phyloP scores from a whole-genome alignment of 805 yeast genomes.

The Candida namnaoensis region DNA sequence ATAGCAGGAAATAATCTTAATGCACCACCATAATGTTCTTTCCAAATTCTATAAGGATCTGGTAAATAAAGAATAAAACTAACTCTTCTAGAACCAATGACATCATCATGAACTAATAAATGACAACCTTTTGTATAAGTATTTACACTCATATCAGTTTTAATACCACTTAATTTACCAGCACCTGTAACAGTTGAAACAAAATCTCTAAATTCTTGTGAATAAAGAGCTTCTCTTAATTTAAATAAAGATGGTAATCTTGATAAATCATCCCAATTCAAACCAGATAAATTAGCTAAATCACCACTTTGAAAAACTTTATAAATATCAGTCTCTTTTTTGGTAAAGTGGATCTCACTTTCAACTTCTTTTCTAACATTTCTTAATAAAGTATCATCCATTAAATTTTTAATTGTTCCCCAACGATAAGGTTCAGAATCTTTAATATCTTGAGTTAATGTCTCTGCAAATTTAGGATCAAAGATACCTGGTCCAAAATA shows the following conservation, averaged over 20 bases:
- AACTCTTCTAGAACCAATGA: slow-evolving; percentile 89
- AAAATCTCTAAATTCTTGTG: slow-evolving; percentile 74
- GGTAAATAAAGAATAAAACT: slow-evolving; percentile 90
- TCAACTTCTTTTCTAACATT: slow-evolving; percentile 81
- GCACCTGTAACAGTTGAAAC: slow-evolving; percentile 73
- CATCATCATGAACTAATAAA: slow-evolving; percentile 92
- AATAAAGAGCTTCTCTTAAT: slow-evolving; percentile 80
- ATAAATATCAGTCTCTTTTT: slow-evolving; percentile 95
- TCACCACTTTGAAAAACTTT: slow-evolving; percentile 88
- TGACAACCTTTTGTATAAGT: slow-evolving; percentile 92
- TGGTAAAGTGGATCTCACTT: slow-evolving; percentile 78
- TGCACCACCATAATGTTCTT: slow-evolving; percentile 90
- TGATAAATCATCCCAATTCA: slow-evolving; percentile 65
- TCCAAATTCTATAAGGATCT: slow-evolving; percentile 86
- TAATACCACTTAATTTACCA: slow-evolving; percentile 83
- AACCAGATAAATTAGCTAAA: slow-evolving; percentile 83
- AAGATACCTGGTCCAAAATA: slow-evolving; percentile 43
- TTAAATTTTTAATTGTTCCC: slow-evolving; percentile 72
- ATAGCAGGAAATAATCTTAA: slow-evolving; percentile 79
- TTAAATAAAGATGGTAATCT: slow-evolving; percentile 69
- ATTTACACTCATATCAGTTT: slow-evolving; percentile 89
- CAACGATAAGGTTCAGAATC: slow-evolving; percentile 76
- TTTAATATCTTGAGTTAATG: slow-evolving; percentile 34
- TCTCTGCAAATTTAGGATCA: slow-evolving; percentile 26
- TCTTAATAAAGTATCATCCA: slow-evolving; percentile 70